These are phyloP conservation scores for Colletotrichum sp. DNA, from an alignment of 2,329 filamentous ascomycete species.

Conservation along the genomic window DNA sequence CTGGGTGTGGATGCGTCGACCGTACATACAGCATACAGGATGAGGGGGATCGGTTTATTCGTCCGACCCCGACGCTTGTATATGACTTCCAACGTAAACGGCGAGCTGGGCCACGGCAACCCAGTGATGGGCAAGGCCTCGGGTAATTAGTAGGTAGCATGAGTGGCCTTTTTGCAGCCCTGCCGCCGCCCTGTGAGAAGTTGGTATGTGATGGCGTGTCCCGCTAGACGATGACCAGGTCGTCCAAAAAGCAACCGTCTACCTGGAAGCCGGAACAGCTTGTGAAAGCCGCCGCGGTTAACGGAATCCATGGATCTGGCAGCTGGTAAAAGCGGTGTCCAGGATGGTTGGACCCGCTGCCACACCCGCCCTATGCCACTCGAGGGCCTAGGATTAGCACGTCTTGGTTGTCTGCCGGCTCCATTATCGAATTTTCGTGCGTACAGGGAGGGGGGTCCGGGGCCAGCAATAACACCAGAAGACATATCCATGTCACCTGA, in stretches of 20 bases:
- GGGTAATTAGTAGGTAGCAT: background rate
- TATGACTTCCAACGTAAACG: background rate
- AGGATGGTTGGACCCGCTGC: slow-evolving; percentile 14
- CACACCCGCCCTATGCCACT: slow-evolving; percentile 17
- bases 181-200: background rate
- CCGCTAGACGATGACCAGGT: slow-evolving; percentile 1
- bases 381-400: slow-evolving; percentile 9
- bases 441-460: slow-evolving; percentile 11
- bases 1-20: background rate
- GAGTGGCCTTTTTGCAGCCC: background rate
- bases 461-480: slow-evolving; percentile 11
- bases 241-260: slow-evolving; percentile 10
- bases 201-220: slow-evolving; percentile 1
- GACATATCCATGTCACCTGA: slow-evolving; percentile 20
- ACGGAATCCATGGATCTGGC: slow-evolving; percentile 15
- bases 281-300: background rate
- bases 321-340: slow-evolving; percentile 21
- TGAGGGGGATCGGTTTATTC: background rate
- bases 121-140: background rate
- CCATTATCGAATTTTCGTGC: slow-evolving; percentile 12
- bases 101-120: background rate
- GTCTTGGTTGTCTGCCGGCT: slow-evolving; percentile 15
- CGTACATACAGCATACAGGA: background rate
- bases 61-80: background rate
- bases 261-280: slow-evolving; percentile 17